Percentiles rank a stretch among this genome's conserved stretches.
Conservation (phyloP, 2,329 filamentous ascomycete species). For the Ascochyta viciae-villosae region DNA sequence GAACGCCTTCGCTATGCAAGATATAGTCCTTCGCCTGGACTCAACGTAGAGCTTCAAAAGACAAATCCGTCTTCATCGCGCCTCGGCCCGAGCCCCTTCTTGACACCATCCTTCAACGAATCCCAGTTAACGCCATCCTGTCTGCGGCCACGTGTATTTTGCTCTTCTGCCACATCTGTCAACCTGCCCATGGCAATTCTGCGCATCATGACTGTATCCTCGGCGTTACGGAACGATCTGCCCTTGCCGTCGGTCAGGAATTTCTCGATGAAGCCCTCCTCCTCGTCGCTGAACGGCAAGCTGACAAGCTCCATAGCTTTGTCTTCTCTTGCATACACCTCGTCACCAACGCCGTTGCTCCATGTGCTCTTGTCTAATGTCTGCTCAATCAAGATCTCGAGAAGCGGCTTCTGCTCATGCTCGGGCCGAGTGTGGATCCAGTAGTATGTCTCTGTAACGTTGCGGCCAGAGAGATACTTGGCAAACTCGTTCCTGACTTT, state of each 20-base stretch:
- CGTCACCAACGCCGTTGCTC: conserved; percentile 15
- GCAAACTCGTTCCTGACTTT: conserved; percentile 72
- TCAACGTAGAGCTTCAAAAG: conserved; percentile 8
- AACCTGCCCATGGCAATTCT: conserved; percentile 72
- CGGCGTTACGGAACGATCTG: conserved; percentile 68
- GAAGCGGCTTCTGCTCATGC: conserved; percentile 67
- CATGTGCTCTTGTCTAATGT: conserved; percentile 32
- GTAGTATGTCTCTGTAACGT: conserved; percentile 74
- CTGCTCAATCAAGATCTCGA: conserved; percentile 67
- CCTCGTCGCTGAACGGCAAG: conserved; percentile 72
- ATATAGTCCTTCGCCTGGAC: conserved; percentile 1
- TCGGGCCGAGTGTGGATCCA: conserved; percentile 73
- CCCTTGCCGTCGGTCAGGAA: conserved; percentile 71
- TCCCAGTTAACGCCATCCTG: conserved; percentile 63
- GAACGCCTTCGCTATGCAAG: conserved; percentile 20
- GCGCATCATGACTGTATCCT: conserved; percentile 77
- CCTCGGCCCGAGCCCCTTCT: conserved; percentile 46
- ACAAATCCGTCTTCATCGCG: conserved; percentile 31
- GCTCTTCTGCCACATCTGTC: conserved; percentile 50
- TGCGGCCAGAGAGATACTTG: conserved; percentile 70
- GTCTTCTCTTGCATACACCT: conserved; percentile 52
- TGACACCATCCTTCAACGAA: conserved; percentile 45
- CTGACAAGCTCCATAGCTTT: conserved; percentile 74
- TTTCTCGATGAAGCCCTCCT: conserved; percentile 78
- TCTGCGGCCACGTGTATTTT: conserved; percentile 50